phyloP scores from a whole-genome alignment of 345 rosid genomes.

The Anastatica hierochuntica region DNA sequence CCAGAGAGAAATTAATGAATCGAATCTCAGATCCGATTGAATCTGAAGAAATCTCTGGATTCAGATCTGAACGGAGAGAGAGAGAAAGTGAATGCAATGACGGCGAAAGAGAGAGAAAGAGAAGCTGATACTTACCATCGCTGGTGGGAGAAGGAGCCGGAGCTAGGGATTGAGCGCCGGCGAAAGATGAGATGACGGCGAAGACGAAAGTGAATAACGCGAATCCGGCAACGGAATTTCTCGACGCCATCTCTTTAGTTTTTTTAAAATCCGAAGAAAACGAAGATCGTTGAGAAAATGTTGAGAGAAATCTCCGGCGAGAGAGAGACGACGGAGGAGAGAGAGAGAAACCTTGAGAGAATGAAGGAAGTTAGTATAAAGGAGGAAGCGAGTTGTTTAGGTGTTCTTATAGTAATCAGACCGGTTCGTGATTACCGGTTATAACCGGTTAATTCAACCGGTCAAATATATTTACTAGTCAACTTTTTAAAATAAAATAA shows the following conservation, averaged over 20 bases:
- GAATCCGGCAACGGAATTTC: conserved; percentile 5
- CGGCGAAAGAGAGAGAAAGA: too few species aligned
- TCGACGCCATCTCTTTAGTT: conserved; percentile 17
- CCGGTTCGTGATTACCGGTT: conserved; percentile 7
- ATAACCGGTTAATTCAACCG: conserved; percentile 11
- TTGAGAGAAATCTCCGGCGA: too few species aligned
- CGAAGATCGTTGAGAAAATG: too few species aligned
- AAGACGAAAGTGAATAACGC: conserved; percentile 22
- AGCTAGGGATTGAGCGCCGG: conserved; percentile 31
- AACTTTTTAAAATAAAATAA: neutral
- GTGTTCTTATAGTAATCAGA: conserved; percentile 1
- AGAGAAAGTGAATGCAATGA: conserved; percentile 4
- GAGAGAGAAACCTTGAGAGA: neutral
- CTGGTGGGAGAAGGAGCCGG: conserved; percentile 60
- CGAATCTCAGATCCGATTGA: too few species aligned
- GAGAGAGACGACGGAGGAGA: conserved; percentile 4
- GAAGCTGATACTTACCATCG: conserved; percentile 52
- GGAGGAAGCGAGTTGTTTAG: conserved; percentile 7
- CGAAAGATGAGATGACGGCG: conserved; percentile 29
- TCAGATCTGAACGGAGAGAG: conserved; percentile 20
- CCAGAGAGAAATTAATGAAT: too few species aligned
- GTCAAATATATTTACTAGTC: conserved; percentile 10
- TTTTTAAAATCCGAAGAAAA: too few species aligned
- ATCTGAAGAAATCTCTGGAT: too few species aligned
- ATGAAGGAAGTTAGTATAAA: neutral